Evolutionary conservation across 1,139 yeast species (phyloP), one percentile per base, ranked within the genome.

Genomic region (Debaryomyces sp.): DNA sequence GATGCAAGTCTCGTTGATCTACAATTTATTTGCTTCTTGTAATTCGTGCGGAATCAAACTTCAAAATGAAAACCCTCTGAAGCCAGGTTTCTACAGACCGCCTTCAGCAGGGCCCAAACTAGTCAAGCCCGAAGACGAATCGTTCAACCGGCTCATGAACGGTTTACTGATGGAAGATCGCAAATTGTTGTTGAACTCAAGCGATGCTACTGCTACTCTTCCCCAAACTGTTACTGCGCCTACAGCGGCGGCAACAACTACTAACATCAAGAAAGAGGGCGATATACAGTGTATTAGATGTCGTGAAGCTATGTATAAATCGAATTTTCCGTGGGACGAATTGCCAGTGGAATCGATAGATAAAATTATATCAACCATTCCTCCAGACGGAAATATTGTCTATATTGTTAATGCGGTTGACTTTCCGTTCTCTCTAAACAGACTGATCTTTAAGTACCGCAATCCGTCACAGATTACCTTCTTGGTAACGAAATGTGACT

Each of bases 361-460:
- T 3, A 62, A 67, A 4, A 67, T 82, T 2, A 50, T 82, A 54
- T 57, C 65, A 5, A 51, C 56, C 3, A 71, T 85, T 2, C 89
- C 90, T 3, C 61, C 59, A 2, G 59, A 68, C 27, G 81, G 84
- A 1, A 74, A 77, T 30, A 58, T 88, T 2, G 77, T 85, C 1
- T 84, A 86, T 58, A 81, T 88, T 1, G 72, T 85, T 12, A 84
- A 85, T 43, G 84, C 86, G 0, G 65, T 75, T 24, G 96, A 89
- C 55, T 88, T 88, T 59, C 96, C 96, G 1, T 68, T 85, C 46
- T 78, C 83, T 6, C 64, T 82, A 15, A 75, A 73, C 50, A 67
- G 60, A n/a, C 60, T 60, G 6, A 67, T 82, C 21, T 67, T 74
- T 35, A 61, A 71, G 47, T 63, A 64, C 46, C 60, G 77, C 33